Percentiles rank a stretch among this genome's conserved stretches.
Conservation (phyloP, 2,329 filamentous ascomycete genomes). For the Fusarium newnesense region DNA sequence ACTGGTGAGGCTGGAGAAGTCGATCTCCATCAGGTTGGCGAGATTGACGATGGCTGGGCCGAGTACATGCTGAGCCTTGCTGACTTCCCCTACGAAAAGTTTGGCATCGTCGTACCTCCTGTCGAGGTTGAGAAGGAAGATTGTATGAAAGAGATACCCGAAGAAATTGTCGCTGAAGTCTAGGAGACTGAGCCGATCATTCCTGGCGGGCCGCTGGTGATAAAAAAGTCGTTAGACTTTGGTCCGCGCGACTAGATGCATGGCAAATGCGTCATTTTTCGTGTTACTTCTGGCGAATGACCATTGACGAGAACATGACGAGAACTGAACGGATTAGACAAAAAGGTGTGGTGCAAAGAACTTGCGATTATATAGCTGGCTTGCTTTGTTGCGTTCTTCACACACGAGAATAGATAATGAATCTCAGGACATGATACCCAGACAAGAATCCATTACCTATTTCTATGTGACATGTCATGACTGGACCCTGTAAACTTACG, state of each 20-base stretch:
- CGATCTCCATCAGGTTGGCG: conserved; percentile 66
- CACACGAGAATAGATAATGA: neutral
- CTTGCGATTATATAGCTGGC: neutral
- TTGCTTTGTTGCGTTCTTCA: neutral
- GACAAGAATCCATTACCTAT: neutral
- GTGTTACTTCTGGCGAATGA: conserved; percentile 2
- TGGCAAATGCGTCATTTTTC: neutral
- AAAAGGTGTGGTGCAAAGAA: neutral
- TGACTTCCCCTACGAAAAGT: conserved; percentile 68
- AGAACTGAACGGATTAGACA: conserved; percentile 6
- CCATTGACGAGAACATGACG: neutral
- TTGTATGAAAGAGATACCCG: conserved; percentile 52
- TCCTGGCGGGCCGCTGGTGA: neutral
- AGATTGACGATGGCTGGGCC: conserved; percentile 70
- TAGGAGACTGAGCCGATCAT: conserved; percentile 21
- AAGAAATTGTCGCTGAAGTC: conserved; percentile 24
- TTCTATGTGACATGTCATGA: neutral
- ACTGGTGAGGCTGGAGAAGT: no score
- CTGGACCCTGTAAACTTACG: neutral
- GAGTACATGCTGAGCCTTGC: conserved; percentile 63
- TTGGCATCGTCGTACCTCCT: conserved; percentile 63
- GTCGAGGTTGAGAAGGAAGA: conserved; percentile 55
- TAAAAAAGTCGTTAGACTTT: conserved; percentile 1
- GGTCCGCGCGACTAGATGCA: neutral
- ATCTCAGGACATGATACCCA: conserved; percentile 5